Conservation (phyloP, 306 rosid genomes). For the Quercus mongolica region DNA sequence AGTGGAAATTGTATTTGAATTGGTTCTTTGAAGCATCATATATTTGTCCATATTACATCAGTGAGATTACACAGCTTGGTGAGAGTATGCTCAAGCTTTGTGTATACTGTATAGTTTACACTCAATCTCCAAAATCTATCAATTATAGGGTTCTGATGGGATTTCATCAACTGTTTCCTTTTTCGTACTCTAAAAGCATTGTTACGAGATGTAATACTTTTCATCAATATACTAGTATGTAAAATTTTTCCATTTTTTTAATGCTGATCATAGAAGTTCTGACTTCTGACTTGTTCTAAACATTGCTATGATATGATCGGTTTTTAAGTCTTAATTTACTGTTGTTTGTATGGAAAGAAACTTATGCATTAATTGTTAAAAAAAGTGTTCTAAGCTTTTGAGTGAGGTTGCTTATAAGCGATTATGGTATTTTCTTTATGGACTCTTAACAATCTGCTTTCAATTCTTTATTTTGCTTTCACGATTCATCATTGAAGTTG, state of each 20-base stretch:
- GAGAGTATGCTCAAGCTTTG: neutral
- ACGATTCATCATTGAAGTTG: neutral
- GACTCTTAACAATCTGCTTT: neutral
- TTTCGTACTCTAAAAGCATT: neutral
- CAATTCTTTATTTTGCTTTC: neutral
- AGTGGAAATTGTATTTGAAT: constrained; percentile 48
- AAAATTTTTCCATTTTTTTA: neutral
- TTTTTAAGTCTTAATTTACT: no score
- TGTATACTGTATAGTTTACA: neutral
- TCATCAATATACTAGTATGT: neutral
- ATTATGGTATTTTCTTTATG: neutral
- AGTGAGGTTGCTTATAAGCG: neutral
- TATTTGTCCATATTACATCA: neutral
- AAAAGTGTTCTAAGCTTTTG: neutral
- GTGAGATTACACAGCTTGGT: neutral
- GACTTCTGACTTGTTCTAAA: neutral
- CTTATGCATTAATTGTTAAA: neutral
- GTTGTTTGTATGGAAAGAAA: neutral
- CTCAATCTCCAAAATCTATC: neutral
- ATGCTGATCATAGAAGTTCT: neutral
- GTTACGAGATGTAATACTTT: neutral
- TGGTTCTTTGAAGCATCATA: constrained; percentile 18
- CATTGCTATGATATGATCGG: neutral
- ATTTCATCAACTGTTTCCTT: neutral
- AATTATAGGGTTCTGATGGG: neutral